These are phyloP conservation scores for Gracilaria vermiculophylla DNA, from an alignment of 23 red algal species.

Conservation along the genomic window DNA sequence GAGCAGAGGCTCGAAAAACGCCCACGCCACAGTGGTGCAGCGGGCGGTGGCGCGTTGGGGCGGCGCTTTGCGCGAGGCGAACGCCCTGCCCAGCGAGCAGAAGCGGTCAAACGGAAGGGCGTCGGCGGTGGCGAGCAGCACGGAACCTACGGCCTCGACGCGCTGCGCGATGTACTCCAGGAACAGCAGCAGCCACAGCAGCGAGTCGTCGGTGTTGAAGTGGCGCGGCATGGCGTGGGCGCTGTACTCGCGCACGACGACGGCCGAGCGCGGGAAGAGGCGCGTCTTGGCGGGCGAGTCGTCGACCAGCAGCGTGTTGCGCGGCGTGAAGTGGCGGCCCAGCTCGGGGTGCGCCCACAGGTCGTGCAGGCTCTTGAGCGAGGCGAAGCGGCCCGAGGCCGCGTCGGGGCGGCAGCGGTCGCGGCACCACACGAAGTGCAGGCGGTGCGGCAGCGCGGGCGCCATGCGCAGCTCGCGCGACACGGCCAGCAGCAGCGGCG, in stretches of 20 bases:
- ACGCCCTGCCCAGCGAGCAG: background rate
- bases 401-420: constrained; percentile 1
- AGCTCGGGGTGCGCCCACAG: constrained; percentile 6
- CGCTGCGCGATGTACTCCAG: constrained; percentile 21
- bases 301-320: constrained; percentile 26
- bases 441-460: background rate
- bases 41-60: background rate
- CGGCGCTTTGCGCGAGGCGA: background rate
- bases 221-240: background rate
- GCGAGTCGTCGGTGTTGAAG: constrained; percentile 24
- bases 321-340: background rate
- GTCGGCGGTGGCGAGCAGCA: background rate
- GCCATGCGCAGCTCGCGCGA: background rate
- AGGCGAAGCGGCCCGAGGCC: background rate
- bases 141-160: background rate
- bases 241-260: constrained; percentile 15
- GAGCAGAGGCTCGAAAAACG: background rate
- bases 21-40: background rate
- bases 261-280: constrained; percentile 15
- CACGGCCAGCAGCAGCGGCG: background rate
- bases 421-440: constrained; percentile 16
- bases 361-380: constrained; percentile 20
- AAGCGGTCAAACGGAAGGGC: background rate
- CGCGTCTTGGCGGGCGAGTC: constrained; percentile 15
- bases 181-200: constrained; percentile 29